Evolutionary conservation across 805 yeast genomes (phyloP), one percentile per base, ranked within the genome.

Genomic region (Candida loeiensis): DNA sequence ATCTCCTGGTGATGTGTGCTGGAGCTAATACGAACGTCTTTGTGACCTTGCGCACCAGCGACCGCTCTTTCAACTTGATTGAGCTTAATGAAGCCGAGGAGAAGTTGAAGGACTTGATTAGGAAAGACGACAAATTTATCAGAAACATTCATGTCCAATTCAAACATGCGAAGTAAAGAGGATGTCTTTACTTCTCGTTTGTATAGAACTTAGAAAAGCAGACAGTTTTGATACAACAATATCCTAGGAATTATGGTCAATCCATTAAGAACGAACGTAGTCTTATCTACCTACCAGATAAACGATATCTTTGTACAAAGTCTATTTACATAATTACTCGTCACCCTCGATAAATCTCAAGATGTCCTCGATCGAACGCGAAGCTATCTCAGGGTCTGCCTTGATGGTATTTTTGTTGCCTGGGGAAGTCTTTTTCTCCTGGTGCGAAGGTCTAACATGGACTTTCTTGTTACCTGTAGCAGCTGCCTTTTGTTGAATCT

Each of bases 291-390:
- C n/a, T n/a, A n/a, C n/a, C n/a, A n/a, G n/a, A n/a, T n/a, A n/a
- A n/a, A n/a, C n/a, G n/a, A 25, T 25, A 25, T 5, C 31, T 4
- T 27, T 27, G 6, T 27, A 25, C 14, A 25, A 7, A n/a, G 31
- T 30, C 33, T 30, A 30, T 30, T 30, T 30, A 30, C 33, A 30
- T 11, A 27, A 14, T 30, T 30, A 30, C 21, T 34, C 20, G 9
- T 57, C 44, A 37, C 91, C 91, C 58, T 81, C 83, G 53, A 86
- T 82, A 54, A 79, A 86, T 45, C 72, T 70, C 62, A 86, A 65
- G 44, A 86, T 71, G 44, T 84, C 95, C 39, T 83, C 91, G 39
- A 85, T 74, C 14, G 87, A 78, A 59, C 80, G 74, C 39, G 69
- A 63, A 6, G 85, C 81, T 45, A 85, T 68, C 25, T 74, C 76